A percentile compares a stretch with the other conserved stretches of the same genome.
These are phyloP conservation scores for Rhynchospora tenuis DNA, from an alignment of 176 grass and related monocot genomes.

Conservation along the genomic window DNA sequence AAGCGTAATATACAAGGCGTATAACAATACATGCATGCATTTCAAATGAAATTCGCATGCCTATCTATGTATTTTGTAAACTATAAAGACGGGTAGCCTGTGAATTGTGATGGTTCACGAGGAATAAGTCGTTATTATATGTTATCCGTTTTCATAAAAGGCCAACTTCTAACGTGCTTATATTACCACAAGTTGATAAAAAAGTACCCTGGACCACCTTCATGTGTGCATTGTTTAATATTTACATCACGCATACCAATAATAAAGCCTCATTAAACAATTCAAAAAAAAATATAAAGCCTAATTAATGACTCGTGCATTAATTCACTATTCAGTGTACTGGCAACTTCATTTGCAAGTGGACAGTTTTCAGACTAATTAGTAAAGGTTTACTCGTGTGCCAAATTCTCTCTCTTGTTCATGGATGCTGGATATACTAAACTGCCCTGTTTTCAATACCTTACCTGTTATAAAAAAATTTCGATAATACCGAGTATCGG, in stretches of 20 bases:
- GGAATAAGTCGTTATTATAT: neutral
- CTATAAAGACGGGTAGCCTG: slow-evolving; percentile 7
- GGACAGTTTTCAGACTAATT: neutral
- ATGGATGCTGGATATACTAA: neutral
- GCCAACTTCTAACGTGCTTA: neutral
- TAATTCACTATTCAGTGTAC: neutral
- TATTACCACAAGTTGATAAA: neutral
- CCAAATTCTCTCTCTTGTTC: neutral
- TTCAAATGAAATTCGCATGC: neutral
- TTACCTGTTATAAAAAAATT: no score
- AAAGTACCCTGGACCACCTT: neutral
- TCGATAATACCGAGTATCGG: no score
- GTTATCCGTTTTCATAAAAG: neutral
- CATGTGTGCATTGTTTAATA: neutral
- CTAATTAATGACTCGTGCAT: neutral
- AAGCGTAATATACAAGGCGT: neutral
- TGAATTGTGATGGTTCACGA: slow-evolving; percentile 15
- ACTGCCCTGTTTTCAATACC: no score
- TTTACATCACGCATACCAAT: neutral
- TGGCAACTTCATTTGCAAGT: neutral
- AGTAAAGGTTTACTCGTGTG: neutral
- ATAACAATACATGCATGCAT: neutral
- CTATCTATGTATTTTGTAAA: neutral
- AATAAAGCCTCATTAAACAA: neutral
- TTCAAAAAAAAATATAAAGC: no score